Conservation (phyloP, 768 basidiomycete species). For the Rhodotorula babjevae region DNA sequence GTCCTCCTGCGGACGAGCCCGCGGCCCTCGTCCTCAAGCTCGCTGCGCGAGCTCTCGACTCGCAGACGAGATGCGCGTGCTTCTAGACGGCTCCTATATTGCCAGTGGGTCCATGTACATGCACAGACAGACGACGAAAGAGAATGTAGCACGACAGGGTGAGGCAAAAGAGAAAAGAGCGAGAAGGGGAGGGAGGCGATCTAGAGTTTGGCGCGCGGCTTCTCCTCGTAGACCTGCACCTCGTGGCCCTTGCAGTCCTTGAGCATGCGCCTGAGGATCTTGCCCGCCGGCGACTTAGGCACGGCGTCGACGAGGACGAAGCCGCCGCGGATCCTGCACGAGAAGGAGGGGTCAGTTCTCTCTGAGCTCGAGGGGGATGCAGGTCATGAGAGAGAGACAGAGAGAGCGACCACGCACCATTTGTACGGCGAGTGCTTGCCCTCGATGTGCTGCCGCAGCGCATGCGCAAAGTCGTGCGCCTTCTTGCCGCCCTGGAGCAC, state of each 20-base stretch:
- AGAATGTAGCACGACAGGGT: not conserved
- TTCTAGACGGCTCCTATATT: no score
- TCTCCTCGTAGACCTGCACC: conserved; percentile 34
- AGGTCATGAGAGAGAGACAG: not conserved
- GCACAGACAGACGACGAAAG: not conserved
- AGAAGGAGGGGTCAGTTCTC: no score
- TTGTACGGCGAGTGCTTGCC: conserved; percentile 42
- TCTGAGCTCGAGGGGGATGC: no score
- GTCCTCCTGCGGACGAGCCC: no score
- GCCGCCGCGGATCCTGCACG: conserved; percentile 40
- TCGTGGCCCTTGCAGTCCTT: conserved; percentile 38
- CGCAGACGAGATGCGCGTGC: no score
- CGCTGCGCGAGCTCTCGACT: no score
- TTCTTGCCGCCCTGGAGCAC: conserved; percentile 29
- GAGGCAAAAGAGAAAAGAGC: not conserved
- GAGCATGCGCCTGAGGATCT: conserved; percentile 40
- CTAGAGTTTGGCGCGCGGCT: conserved; percentile 37
- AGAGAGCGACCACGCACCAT: conserved; percentile 11
- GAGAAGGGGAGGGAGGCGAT: not conserved
- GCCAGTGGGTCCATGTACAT: not conserved
- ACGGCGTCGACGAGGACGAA: conserved; percentile 39
- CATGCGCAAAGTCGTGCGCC: conserved; percentile 31
- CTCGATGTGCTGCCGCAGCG: conserved; percentile 38
- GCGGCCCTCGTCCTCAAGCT: no score
- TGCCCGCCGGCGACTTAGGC: conserved; percentile 41